Base-by-base conservation (phyloP, 2,329 filamentous ascomycete genomes). In the Botrytis aclada region DNA sequence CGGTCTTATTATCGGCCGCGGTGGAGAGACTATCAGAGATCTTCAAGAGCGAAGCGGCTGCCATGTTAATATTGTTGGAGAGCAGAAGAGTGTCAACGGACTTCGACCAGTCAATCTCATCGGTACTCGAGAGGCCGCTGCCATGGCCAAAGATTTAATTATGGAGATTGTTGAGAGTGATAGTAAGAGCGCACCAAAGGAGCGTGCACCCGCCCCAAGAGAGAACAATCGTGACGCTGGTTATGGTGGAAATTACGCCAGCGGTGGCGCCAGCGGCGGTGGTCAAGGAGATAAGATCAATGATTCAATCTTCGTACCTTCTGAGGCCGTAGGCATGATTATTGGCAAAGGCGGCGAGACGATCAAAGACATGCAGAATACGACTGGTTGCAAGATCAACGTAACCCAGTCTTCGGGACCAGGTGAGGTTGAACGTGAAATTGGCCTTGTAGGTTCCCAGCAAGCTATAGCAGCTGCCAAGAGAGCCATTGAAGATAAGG, bases 81-180 rank as follows among this genome's bases (percentile, higher is more conserved):
- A 97, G 83, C 93, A 93, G 77, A 97, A 97, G 86, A 97, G 93
- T 80, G 88, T 97, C 77, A 97, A 97, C 80, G 94, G 94, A 62
- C 86, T 97, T 75, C 90, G 94, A 69, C 94, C 95, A 41, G 94
- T 97, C 75, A 97, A 97, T 81, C 86, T 97, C 66, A 97, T 97
- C 77, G 94, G 94, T 74, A 90, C 90, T 60, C 88, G 88, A 60
- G 88, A 91, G 78, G 91, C 93, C 70, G 92, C 93, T 66, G 89
- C 89, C 64, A 88, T 89, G 75, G 94, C 94, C 56, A 95, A 96
- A 83, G 92, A 96, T 77, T 85, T 95, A 75, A 97, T 97, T 77
- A 90, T 97, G 84, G 94, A 97, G 81, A 97, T 97, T 80, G 94
- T 97, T 70, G 94, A 97, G 77, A 97, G 93, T 82, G 94, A 97